Base-by-base conservation (phyloP, 345 rosid genomes). In the Gossypium australe region DNA sequence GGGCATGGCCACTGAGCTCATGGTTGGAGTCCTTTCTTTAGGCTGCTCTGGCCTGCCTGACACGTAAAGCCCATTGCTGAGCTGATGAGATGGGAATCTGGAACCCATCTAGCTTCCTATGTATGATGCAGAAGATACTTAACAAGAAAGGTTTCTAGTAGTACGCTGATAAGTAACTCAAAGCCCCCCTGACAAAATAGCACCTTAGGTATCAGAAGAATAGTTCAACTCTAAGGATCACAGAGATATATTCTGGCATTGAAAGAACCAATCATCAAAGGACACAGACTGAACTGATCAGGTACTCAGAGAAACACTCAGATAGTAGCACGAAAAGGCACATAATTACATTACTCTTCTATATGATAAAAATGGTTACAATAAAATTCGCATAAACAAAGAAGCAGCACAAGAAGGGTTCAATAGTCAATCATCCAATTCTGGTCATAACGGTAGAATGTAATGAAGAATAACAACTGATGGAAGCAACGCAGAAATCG, bases 21-120 rank as follows among this genome's bases (percentile, higher is more conserved):
- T 90, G 61, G 94, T 92, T 4, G 97, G 97, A 71, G 89, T 58
- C 76, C 88, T 86, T 82, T 92, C 97, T 72, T 94, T 94, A 2
- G 93, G 91, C 80, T 89, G 98, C 78, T 94, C 98, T 3, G 89
- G 93, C 77, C 91, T 88, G 76, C 97, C 97, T 0, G 98, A 94
- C 48, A 94, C 98, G 69, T 87, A 90, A 29, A 94, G 94, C 77
- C 98, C 98, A 80, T 87, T 90, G 82, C 97, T 84, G 74, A 90
- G 89, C 80, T 92, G 84, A 84, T 94, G 98, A 72, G 98, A 94
- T 67, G 93, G 98, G 87, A 88, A 89, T 25, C 97, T 80, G 67
- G 92, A 86, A 84, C 91, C 98, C 98, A 94, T 94, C 86, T 77
- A 64, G 73, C 70, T 80, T 63, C 59, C 65, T 70, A 62, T 25